These are phyloP conservation scores for Pseudogymnoascus sp. DNA, from an alignment of 2,329 filamentous ascomycete genomes.

Conservation along the genomic window DNA sequence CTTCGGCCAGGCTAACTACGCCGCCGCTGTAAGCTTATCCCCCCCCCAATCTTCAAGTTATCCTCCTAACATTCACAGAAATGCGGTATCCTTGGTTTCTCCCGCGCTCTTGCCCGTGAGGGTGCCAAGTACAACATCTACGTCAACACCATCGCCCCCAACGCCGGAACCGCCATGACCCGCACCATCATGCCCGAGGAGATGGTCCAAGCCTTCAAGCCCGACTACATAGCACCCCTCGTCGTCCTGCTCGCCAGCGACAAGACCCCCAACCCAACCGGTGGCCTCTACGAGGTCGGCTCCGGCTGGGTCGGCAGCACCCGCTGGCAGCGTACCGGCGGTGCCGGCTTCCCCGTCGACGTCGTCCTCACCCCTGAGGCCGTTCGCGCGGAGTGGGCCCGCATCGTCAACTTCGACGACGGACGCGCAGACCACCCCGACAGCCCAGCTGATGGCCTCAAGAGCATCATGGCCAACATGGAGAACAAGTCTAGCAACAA, in stretches of 20 bases:
- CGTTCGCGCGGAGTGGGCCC: constrained; percentile 67
- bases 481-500: constrained; percentile 62
- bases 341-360: constrained; percentile 86
- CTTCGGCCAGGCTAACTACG: constrained; percentile 98
- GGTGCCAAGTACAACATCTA: constrained; percentile 96
- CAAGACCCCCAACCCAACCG: constrained; percentile 78
- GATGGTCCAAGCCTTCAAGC: constrained; percentile 98
- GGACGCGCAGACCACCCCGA: constrained; percentile 81
- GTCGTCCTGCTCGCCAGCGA: constrained; percentile 82
- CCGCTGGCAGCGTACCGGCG: constrained; percentile 88
- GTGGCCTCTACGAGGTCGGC: constrained; percentile 87
- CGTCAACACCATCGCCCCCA: constrained; percentile 96
- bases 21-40: constrained; percentile 61
- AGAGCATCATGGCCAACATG: constrained; percentile 78
- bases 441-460: constrained; percentile 67
- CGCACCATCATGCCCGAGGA: constrained; percentile 91
- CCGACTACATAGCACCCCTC: constrained; percentile 92
- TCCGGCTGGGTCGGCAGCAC: constrained; percentile 90
- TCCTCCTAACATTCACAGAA: constrained; percentile 50
- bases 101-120: constrained; percentile 84
- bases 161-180: constrained; percentile 94
- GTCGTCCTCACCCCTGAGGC: constrained; percentile 77
- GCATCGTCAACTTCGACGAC: constrained; percentile 82
- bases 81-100: constrained; percentile 91
- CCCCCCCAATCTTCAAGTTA: constrained; percentile 15